Evolutionary conservation across 2,329 filamentous ascomycete species (phyloP).

Genomic region (Trichoderma atrobrunneum): DNA sequence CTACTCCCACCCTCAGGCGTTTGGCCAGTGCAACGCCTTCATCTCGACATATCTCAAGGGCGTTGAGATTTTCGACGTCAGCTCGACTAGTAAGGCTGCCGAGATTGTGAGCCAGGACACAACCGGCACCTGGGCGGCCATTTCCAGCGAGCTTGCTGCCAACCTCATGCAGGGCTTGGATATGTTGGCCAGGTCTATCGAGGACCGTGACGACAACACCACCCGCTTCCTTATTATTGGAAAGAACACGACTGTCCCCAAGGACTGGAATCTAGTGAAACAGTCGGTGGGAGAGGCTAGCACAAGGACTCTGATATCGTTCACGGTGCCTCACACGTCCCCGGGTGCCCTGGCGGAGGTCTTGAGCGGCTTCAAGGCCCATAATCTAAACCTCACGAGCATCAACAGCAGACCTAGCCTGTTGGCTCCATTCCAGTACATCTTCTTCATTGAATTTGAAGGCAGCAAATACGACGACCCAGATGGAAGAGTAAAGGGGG

Average conservation of each 20-base stretch:
- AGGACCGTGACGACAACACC: conserved; percentile 73
- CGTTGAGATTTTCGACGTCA: conserved; percentile 78
- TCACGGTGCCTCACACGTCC: conserved; percentile 73
- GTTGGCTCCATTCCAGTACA: conserved; percentile 76
- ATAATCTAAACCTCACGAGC: conserved; percentile 78
- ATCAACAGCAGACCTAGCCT: conserved; percentile 85
- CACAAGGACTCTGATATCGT: conserved; percentile 74
- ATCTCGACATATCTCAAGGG: conserved; percentile 66
- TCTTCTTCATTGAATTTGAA: conserved; percentile 91
- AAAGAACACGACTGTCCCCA: conserved; percentile 30
- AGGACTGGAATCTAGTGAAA: conserved; percentile 28
- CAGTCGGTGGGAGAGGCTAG: conserved; percentile 27
- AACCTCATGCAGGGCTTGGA: conserved; percentile 64
- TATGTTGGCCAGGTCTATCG: conserved; percentile 66
- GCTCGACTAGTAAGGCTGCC: conserved; percentile 81
- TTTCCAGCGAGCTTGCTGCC: conserved; percentile 74
- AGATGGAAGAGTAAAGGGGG: conserved; percentile 57
- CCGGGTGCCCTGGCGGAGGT: conserved; percentile 83
- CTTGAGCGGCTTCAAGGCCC: conserved; percentile 71
- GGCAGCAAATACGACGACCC: conserved; percentile 53
- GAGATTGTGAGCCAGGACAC: conserved; percentile 65
- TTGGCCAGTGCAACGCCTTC: conserved; percentile 83
- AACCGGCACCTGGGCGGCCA: conserved; percentile 66
- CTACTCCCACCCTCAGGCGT: conserved; percentile 93
- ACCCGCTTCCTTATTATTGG: conserved; percentile 73